Base-by-base conservation (phyloP, 495 filamentous ascomycete species). In the Podospora tetraspora region DNA sequence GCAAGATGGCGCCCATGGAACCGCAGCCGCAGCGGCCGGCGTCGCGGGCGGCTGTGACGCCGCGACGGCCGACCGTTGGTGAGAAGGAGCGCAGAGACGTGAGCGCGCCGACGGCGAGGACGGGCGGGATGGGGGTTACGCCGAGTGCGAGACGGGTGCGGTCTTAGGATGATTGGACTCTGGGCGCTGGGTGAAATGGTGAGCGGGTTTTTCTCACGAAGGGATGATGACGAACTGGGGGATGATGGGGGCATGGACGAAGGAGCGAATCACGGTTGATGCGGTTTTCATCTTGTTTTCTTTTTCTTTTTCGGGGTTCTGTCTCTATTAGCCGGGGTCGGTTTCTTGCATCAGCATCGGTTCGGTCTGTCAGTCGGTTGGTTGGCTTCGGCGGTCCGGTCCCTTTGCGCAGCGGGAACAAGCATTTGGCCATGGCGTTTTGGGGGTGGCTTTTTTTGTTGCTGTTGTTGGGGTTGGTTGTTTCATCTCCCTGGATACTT, bases 71-170 rank as follows among this genome's bases (percentile, higher is more conserved):
- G 70, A 79, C 79, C 72, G 66, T 76, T 9, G 32, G 32, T 13
- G 62, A 75, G 21, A 71, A 58, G 58, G 78, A 74, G 56, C 66
- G 78, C 21, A 71, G 82, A 32, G 80, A 84, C 57, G 77, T 82
- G 23, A 83, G 80, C 71, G 82, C 81, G 57, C 80, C 83, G 16
- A 73, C 73, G 24, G 73, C 43, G 8, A 63, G 64, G 25, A 66
- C 69, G 13, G 70, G 65, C 29, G 30, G 25, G 8, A 27, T 58
- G 25, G 63, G 57, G 11, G 61, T 67, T 11, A 66, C 70, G 27
- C 52, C 52, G 1, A 59, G 63, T 4, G 59, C 29, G 21, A 63
- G 66, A 62, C 63, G 68, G 63, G 68, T 64, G 13, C 62, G 70
- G 56, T 72, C 67, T 29, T 68, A 59, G 57, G 43, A 52, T 52